A percentile compares a stretch with the other conserved stretches of the same genome.
Conservation (phyloP, 352 stramenopile species). For the Pythium grandisporangium region DNA sequence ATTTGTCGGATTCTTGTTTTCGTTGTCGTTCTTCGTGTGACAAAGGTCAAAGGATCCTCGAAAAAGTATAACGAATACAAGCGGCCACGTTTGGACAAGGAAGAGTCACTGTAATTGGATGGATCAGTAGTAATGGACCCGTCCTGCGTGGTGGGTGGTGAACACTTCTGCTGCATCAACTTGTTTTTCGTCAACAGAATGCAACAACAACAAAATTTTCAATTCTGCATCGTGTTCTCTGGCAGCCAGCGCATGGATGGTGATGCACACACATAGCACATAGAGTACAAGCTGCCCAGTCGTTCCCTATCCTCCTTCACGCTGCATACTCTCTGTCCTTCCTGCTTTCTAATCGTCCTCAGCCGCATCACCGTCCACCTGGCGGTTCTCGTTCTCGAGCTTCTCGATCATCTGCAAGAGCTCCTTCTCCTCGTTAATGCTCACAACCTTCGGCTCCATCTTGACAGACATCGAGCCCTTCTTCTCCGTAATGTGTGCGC, state of each 20-base stretch:
- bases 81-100: slow-evolving; percentile 35
- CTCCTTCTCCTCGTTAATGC: slow-evolving; percentile 98
- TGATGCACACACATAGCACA: no score
- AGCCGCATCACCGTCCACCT: slow-evolving; percentile 96
- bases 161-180: no score
- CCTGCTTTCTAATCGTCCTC: slow-evolving; percentile 76
- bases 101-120: slow-evolving; percentile 25
- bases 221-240: neutral
- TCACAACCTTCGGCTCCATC: slow-evolving; percentile 99
- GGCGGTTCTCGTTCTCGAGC: slow-evolving; percentile 97
- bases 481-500: slow-evolving; percentile 91
- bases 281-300: no score
- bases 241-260: no score
- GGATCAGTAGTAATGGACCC: no score
- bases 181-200: neutral
- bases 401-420: slow-evolving; percentile 99
- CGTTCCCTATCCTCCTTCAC: no score
- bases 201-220: neutral
- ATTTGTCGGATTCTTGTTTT: neutral
- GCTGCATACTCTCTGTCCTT: no score
- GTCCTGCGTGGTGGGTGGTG: no score
- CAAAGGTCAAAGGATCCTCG: slow-evolving; percentile 45
- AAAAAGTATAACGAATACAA: slow-evolving; percentile 84
- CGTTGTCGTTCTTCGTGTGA: neutral
- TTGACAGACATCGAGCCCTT: slow-evolving; percentile 95